Conservation (phyloP, 2,329 filamentous ascomycete genomes). For the Ceratocystis eucalypticola region DNA sequence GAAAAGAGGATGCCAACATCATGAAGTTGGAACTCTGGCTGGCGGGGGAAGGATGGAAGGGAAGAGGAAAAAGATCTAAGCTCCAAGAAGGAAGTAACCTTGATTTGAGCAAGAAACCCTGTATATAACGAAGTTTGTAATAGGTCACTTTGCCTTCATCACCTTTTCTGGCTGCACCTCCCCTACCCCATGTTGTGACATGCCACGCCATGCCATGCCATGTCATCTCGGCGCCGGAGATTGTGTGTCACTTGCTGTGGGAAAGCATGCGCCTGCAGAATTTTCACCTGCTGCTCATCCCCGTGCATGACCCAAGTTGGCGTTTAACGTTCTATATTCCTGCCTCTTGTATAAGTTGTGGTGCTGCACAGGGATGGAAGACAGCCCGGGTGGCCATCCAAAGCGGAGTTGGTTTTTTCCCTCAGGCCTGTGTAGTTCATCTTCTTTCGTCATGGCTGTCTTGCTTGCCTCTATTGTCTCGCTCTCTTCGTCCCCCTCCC, state of each 20-base stretch:
- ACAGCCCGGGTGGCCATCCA: neutral
- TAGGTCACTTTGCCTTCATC: too few relatives aligned
- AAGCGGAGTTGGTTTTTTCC: neutral
- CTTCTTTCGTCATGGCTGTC: neutral
- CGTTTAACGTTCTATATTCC: neutral
- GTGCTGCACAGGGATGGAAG: neutral
- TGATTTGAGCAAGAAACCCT: neutral
- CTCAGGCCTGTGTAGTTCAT: neutral
- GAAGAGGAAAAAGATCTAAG: neutral
- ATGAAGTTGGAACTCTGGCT: neutral
- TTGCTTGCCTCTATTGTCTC: conserved; percentile 4
- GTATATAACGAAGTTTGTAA: too few relatives aligned
- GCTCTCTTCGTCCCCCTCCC: conserved; percentile 14
- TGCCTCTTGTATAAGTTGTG: neutral
- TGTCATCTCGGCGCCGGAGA: neutral
- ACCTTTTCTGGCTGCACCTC: too few relatives aligned
- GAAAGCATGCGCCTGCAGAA: neutral
- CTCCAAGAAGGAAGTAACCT: neutral
- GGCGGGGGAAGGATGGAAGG: neutral
- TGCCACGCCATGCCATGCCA: neutral
- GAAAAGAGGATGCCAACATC: neutral
- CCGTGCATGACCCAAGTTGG: neutral
- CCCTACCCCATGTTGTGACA: too few relatives aligned
- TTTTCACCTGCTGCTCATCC: neutral
- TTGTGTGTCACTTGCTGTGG: neutral